A percentile compares a stretch with the other conserved stretches of the same genome.
Conservation (phyloP, 2,329 filamentous ascomycete genomes). For the Stagonosporopsis cucurbitacearum region DNA sequence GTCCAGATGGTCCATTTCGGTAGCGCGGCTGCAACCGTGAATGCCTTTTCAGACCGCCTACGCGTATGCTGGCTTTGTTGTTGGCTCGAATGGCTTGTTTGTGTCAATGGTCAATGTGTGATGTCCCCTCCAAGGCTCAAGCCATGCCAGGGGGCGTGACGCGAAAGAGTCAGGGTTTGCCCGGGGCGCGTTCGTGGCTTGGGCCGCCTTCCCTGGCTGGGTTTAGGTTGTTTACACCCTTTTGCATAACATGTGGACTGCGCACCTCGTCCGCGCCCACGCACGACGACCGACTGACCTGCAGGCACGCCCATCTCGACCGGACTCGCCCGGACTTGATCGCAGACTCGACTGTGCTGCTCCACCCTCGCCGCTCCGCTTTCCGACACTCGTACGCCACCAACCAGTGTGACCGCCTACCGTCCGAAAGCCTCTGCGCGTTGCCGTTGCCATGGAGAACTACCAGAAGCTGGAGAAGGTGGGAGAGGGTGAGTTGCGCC, state of each 20-base stretch:
- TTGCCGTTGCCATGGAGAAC: conserved; percentile 74
- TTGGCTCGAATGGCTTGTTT: neutral
- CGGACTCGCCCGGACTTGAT: neutral
- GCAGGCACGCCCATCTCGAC: conserved; percentile 22
- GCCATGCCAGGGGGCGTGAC: conserved; percentile 1
- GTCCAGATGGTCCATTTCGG: conserved; percentile 63
- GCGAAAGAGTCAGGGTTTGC: conserved; percentile 18
- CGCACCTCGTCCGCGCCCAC: conserved; percentile 18
- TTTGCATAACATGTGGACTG: conserved; percentile 33
- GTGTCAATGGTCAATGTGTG: neutral
- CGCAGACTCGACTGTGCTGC: neutral
- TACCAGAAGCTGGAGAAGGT: conserved; percentile 98
- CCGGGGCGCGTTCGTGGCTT: conserved; percentile 30
- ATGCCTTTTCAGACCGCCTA: neutral
- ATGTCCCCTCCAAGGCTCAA: too few relatives aligned
- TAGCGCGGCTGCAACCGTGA: neutral
- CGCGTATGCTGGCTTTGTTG: neutral
- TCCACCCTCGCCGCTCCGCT: neutral
- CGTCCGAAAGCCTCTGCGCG: conserved; percentile 25
- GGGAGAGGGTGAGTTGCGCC: conserved; percentile 74
- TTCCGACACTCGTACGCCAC: neutral
- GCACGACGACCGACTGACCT: conserved; percentile 36
- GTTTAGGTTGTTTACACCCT: conserved; percentile 30
- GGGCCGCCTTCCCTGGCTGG: conserved; percentile 28
- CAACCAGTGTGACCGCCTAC: conserved; percentile 29